Percentiles rank a stretch among this genome's conserved stretches.
Conservation (phyloP, 192 early-diverging fungal genomes). For the Umbelopsis sp. region DNA sequence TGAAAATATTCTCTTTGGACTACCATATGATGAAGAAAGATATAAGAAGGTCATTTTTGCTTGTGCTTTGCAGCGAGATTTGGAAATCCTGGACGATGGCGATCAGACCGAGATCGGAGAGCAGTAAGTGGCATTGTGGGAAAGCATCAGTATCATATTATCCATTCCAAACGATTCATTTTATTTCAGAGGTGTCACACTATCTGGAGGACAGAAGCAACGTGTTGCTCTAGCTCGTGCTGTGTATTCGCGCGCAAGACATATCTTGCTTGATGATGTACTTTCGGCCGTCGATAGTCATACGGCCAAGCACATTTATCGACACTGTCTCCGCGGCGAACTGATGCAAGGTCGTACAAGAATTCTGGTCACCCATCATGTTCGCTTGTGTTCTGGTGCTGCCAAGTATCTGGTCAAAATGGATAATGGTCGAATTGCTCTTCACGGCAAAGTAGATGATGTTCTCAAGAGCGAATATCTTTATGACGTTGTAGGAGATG, state of each 20-base stretch:
- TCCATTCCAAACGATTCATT: neutral
- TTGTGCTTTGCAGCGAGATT: slow-evolving; percentile 74
- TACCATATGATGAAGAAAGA: slow-evolving; percentile 48
- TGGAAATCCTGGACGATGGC: slow-evolving; percentile 63
- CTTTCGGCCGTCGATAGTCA: slow-evolving; percentile 61
- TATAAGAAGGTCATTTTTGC: slow-evolving; percentile 70
- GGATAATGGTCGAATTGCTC: slow-evolving; percentile 49
- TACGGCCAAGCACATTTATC: slow-evolving; percentile 52
- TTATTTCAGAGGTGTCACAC: slow-evolving; percentile 55
- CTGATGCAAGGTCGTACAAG: slow-evolving; percentile 76
- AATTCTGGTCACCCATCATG: slow-evolving; percentile 80
- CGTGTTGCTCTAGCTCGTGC: slow-evolving; percentile 80
- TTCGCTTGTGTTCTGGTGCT: slow-evolving; percentile 58
- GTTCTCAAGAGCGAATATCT: slow-evolving; percentile 24
- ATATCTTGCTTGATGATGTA: slow-evolving; percentile 82
- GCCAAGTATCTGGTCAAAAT: slow-evolving; percentile 54
- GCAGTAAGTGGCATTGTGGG: slow-evolving; percentile 44
- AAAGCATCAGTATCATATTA: too few species aligned
- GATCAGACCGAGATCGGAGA: slow-evolving; percentile 75
- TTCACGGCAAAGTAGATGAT: slow-evolving; percentile 14
- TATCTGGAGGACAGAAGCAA: slow-evolving; percentile 78
- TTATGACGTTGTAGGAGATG: slow-evolving; percentile 18
- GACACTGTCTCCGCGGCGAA: slow-evolving; percentile 55
- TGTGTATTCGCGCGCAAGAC: slow-evolving; percentile 68
- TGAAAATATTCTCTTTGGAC: slow-evolving; percentile 77